These are phyloP conservation scores for Xeromyces bisporus DNA, from an alignment of 495 filamentous ascomycete species.

Conservation along the genomic window DNA sequence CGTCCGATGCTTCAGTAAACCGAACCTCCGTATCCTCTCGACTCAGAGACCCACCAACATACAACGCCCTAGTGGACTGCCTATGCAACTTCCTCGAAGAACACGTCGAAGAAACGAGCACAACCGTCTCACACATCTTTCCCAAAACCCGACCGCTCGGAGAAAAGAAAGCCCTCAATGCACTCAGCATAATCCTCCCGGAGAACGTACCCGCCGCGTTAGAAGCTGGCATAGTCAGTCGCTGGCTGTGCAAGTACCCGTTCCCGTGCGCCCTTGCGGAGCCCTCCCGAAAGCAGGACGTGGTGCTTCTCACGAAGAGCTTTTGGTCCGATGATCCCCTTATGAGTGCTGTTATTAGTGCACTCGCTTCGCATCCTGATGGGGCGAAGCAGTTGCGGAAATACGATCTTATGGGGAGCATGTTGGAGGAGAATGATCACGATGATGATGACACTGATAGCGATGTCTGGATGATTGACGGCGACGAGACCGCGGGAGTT, in stretches of 20 bases:
- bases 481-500: conserved; percentile 26
- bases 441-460: conserved; percentile 30
- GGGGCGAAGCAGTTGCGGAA: conserved; percentile 27
- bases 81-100: conserved; percentile 32
- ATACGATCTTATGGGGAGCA: conserved; percentile 25
- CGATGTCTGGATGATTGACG: conserved; percentile 36
- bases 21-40: conserved; percentile 23
- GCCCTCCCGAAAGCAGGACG: conserved; percentile 23
- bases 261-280: conserved; percentile 26
- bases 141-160: conserved; percentile 27
- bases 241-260: conserved; percentile 34
- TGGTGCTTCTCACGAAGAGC: conserved; percentile 28
- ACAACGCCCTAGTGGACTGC: conserved; percentile 27
- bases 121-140: conserved; percentile 24
- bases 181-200: conserved; percentile 22
- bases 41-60: conserved; percentile 22
- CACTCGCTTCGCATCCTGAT: conserved; percentile 16
- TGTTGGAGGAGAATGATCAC: conserved; percentile 27
- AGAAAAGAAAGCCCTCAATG: conserved; percentile 25
- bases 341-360: conserved; percentile 28
- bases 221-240: conserved; percentile 28
- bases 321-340: conserved; percentile 28
- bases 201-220: conserved; percentile 23
- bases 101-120: conserved; percentile 20
- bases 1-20: conserved; percentile 12